Evolutionary conservation across 2,329 filamentous ascomycete species (phyloP).

Genomic region (Botryotinia convoluta): DNA sequence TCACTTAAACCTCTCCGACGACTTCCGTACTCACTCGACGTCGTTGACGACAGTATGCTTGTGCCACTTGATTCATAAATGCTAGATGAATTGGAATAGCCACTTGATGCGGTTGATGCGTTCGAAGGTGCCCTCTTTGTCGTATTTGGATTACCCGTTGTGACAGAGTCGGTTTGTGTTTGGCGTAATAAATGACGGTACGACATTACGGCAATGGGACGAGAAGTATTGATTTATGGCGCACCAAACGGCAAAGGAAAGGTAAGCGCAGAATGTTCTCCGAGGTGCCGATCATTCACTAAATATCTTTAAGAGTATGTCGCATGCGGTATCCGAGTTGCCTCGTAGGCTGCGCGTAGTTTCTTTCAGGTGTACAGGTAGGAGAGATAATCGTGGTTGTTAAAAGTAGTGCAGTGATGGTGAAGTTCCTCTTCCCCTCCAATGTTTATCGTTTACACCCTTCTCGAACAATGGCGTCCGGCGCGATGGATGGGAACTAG

Average conservation of each 20-base stretch:
- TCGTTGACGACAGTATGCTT: slow-evolving; percentile 70
- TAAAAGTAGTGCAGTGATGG: background rate
- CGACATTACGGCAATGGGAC: slow-evolving; percentile 47
- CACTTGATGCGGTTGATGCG: slow-evolving; percentile 68
- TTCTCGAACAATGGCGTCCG: background rate
- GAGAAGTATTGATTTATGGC: background rate
- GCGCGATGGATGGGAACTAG: background rate
- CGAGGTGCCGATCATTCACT: background rate
- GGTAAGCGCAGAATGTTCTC: background rate
- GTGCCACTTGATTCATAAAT: slow-evolving; percentile 57
- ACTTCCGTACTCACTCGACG: slow-evolving; percentile 58
- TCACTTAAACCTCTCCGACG: slow-evolving; percentile 79
- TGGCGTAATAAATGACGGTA: slow-evolving; percentile 59
- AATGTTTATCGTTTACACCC: background rate
- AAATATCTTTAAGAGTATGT: background rate
- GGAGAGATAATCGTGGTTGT: background rate
- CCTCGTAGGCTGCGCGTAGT: background rate
- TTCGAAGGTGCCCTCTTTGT: slow-evolving; percentile 63
- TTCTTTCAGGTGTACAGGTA: background rate
- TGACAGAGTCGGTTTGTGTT: slow-evolving; percentile 50
- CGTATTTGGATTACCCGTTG: slow-evolving; percentile 18
- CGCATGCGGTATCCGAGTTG: slow-evolving; percentile 5
- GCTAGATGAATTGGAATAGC: slow-evolving; percentile 55
- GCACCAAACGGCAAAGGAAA: slow-evolving; percentile 12
- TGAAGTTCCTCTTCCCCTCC: background rate